Evolutionary conservation across 2,329 filamentous ascomycete species (phyloP).

Genomic region (Neonectria coccinea): DNA sequence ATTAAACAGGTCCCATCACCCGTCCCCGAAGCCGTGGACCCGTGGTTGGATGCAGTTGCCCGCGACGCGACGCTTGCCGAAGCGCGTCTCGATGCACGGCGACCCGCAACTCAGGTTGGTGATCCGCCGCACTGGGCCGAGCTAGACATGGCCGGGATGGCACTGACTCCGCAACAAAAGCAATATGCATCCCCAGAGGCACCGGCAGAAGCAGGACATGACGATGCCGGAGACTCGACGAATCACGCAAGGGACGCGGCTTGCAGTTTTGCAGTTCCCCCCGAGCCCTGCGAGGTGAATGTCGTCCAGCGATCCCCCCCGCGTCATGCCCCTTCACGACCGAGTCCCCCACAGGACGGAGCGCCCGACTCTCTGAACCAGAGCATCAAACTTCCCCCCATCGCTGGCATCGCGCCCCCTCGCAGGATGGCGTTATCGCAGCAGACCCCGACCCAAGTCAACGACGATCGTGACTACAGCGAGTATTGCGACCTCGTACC

Average conservation of each 20-base stretch:
- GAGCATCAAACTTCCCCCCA: slow-evolving; percentile 34
- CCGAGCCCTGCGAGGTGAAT: slow-evolving; percentile 18
- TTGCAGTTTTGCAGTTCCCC: slow-evolving; percentile 11
- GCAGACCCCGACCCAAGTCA: slow-evolving; percentile 67
- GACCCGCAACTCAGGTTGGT: slow-evolving; percentile 38
- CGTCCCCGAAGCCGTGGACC: slow-evolving; percentile 8
- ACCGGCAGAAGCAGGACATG: slow-evolving; percentile 9
- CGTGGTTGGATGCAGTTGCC: slow-evolving; percentile 22
- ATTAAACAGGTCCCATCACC: slow-evolving; percentile 29
- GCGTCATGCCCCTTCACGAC: slow-evolving; percentile 39
- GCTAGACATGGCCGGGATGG: slow-evolving; percentile 38
- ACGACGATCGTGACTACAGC: slow-evolving; percentile 68
- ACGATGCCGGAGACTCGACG: slow-evolving; percentile 26
- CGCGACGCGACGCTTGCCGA: slow-evolving; percentile 33
- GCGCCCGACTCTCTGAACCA: slow-evolving; percentile 34
- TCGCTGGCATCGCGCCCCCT: slow-evolving; percentile 33
- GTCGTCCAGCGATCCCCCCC: slow-evolving; percentile 20
- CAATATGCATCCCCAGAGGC: slow-evolving; percentile 37
- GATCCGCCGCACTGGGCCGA: slow-evolving; percentile 41
- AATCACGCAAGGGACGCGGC: slow-evolving; percentile 26
- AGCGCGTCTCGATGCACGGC: slow-evolving; percentile 26
- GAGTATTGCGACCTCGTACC: slow-evolving; percentile 51
- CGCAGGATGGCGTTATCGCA: slow-evolving; percentile 61
- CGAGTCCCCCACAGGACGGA: slow-evolving; percentile 37
- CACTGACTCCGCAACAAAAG: slow-evolving; percentile 45